Evolutionary conservation across 2,329 filamentous ascomycete genomes (phyloP).

Genomic region (Pseudogymnoascus destructans): DNA sequence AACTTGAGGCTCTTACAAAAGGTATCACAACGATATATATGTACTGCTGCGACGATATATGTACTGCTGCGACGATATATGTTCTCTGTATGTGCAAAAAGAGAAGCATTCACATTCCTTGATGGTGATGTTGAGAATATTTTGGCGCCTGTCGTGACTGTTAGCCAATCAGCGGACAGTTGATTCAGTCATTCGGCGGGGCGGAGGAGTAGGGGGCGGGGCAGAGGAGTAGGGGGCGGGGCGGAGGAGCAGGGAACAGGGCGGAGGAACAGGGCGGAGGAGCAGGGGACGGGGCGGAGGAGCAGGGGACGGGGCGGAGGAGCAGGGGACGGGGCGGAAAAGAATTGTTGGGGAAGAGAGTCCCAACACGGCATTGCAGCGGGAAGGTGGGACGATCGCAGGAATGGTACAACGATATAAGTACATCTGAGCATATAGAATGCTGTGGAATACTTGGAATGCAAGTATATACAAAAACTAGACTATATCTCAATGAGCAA

Average conservation of each 20-base stretch:
- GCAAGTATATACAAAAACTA: background rate
- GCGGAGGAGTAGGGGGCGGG: too few species aligned
- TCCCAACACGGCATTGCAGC: conserved; percentile 6
- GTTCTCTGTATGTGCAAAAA: background rate
- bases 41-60: background rate
- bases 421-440: background rate
- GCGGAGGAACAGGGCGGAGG: too few species aligned
- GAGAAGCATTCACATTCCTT: background rate
- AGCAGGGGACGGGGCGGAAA: background rate
- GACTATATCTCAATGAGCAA: background rate
- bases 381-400: background rate
- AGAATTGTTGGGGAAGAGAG: conserved; percentile 5
- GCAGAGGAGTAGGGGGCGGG: background rate
- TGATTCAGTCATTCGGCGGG: background rate
- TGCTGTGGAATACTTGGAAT: background rate
- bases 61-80: background rate
- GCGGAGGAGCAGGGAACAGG: background rate
- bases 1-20: background rate
- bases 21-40: background rate
- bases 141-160: background rate
- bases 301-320: too few species aligned
- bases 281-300: background rate
- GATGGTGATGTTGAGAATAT: background rate
- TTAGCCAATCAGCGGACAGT: background rate
- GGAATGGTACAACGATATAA: background rate